A percentile compares a stretch with the other conserved stretches of the same genome.
Evolutionary conservation across 306 rosid species (phyloP).

Genomic region (Rosa persica): DNA sequence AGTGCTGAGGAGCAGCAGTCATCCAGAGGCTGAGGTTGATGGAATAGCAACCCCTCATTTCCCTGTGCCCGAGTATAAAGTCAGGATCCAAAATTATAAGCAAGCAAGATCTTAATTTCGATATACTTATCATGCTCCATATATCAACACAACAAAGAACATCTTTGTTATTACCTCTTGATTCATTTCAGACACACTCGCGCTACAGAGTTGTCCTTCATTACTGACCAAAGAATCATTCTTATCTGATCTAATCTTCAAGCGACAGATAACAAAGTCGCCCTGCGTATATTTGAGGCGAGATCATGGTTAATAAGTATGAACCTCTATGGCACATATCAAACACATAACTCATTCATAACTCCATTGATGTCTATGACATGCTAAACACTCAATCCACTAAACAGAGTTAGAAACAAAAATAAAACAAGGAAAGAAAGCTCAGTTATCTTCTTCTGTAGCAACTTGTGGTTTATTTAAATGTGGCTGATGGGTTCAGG

Average conservation of each 20-base stretch:
- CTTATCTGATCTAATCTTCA: conserved; percentile 29
- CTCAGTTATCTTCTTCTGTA: too few species aligned
- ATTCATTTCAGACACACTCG: not conserved
- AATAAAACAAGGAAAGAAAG: too few species aligned
- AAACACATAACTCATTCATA: not conserved
- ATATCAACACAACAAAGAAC: not conserved
- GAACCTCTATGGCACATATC: too few species aligned
- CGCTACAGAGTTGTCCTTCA: conserved; percentile 31
- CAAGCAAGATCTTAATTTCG: not conserved
- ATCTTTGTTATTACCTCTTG: not conserved
- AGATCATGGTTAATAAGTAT: not conserved
- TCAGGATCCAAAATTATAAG: conserved; percentile 4
- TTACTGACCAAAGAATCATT: conserved; percentile 2
- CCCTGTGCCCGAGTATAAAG: not conserved
- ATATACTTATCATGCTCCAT: not conserved
- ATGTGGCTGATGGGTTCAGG: too few species aligned
- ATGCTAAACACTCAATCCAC: not conserved
- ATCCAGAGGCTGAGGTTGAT: not conserved
- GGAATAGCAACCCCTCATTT: not conserved
- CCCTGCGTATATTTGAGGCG: conserved; percentile 6
- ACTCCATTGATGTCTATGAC: not conserved
- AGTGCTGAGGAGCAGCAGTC: not conserved
- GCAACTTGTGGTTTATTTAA: too few species aligned
- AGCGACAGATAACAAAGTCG: conserved; percentile 29
- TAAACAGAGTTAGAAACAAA: not conserved